These are phyloP conservation scores for Colletotrichum orbiculare DNA, from an alignment of 2,329 filamentous ascomycete genomes.

Conservation along the genomic window DNA sequence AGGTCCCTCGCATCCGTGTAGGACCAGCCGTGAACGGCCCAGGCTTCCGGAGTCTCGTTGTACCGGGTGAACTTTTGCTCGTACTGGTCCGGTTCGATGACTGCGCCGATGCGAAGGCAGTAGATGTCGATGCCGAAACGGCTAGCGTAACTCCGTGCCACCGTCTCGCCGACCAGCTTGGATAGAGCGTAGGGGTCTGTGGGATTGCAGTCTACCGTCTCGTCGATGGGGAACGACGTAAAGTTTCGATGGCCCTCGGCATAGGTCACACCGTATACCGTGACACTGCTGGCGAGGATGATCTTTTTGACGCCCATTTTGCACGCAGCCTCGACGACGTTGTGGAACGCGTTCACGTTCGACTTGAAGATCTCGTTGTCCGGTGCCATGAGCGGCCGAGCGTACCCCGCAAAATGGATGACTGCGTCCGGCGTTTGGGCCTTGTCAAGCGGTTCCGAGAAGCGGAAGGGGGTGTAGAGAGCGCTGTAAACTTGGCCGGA, in stretches of 20 bases:
- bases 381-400: conserved; percentile 69
- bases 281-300: conserved; percentile 68
- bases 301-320: conserved; percentile 72
- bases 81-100: conserved; percentile 72
- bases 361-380: conserved; percentile 68
- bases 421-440: conserved; percentile 66
- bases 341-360: conserved; percentile 68
- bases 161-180: conserved; percentile 69
- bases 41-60: conserved; percentile 59
- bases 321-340: conserved; percentile 71
- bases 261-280: conserved; percentile 71
- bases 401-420: conserved; percentile 70
- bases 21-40: conserved; percentile 70
- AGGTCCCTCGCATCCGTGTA: conserved; percentile 73
- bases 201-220: conserved; percentile 68
- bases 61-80: conserved; percentile 61
- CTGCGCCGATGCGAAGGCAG: conserved; percentile 68
- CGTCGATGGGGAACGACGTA: conserved; percentile 67
- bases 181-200: conserved; percentile 72
- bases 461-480: conserved; percentile 59
- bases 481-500: conserved; percentile 52
- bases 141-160: conserved; percentile 66
- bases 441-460: conserved; percentile 43
- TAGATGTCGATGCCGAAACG: conserved; percentile 70
- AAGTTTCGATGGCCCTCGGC: conserved; percentile 68